Conservation (phyloP, 2,329 filamentous ascomycete genomes). For the Rhexocercosporidium sp. region DNA sequence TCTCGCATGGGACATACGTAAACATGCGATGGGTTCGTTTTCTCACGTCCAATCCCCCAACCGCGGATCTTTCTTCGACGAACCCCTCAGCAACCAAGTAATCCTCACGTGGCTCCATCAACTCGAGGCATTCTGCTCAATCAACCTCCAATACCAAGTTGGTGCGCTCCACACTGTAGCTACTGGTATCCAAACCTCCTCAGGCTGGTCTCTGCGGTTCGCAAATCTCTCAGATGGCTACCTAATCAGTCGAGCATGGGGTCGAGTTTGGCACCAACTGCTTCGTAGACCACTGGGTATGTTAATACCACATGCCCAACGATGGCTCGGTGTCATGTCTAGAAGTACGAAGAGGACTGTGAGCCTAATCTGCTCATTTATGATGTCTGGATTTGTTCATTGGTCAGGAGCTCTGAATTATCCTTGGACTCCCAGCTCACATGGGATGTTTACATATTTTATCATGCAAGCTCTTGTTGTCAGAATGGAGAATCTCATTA, state of each 20-base stretch:
- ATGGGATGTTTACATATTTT: slow-evolving; percentile 21
- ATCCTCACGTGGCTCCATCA: slow-evolving; percentile 23
- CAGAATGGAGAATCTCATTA: slow-evolving; percentile 13
- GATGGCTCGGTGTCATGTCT: background rate
- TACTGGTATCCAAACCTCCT: background rate
- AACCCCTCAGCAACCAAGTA: slow-evolving; percentile 13
- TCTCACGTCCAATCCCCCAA: slow-evolving; percentile 3
- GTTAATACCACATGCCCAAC: slow-evolving; percentile 10
- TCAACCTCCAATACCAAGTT: slow-evolving; percentile 21
- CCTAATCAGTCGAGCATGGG: slow-evolving; percentile 17
- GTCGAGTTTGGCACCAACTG: slow-evolving; percentile 19
- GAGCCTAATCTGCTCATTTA: slow-evolving; percentile 8
- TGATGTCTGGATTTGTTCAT: slow-evolving; percentile 11
- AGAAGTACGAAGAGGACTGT: background rate
- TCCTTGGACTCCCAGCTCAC: slow-evolving; percentile 14
- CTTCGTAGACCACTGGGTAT: slow-evolving; percentile 1
- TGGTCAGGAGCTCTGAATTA: slow-evolving; percentile 14
- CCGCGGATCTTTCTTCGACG: slow-evolving; percentile 15
- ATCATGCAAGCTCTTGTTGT: slow-evolving; percentile 18
- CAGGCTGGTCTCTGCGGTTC: slow-evolving; percentile 19
- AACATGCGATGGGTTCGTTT: background rate
- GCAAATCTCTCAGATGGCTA: slow-evolving; percentile 15
- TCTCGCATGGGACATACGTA: slow-evolving; percentile 1
- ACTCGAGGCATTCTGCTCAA: slow-evolving; percentile 23
- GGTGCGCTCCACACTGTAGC: slow-evolving; percentile 11